Percentiles rank a stretch among this genome's conserved stretches.
phyloP scores from a whole-genome alignment of 768 basidiomycete genomes.

The Sistotremastrum suecicum region DNA sequence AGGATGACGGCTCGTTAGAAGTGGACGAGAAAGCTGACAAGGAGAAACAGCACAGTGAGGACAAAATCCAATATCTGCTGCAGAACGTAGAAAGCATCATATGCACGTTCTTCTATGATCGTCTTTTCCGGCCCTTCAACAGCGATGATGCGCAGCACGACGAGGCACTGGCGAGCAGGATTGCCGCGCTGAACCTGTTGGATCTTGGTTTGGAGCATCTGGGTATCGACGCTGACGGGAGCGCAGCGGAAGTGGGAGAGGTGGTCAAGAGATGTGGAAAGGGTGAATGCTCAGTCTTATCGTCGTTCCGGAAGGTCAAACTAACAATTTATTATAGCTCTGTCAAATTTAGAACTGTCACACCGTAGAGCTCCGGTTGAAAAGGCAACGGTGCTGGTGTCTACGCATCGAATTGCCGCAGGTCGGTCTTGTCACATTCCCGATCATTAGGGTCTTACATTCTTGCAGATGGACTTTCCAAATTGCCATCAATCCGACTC shows the following conservation, averaged over 20 bases:
- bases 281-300: conserved; percentile 31
- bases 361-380: conserved; percentile 48
- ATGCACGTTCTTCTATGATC: conserved; percentile 70
- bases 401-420: conserved; percentile 75
- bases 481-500: conserved; percentile 58
- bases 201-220: conserved; percentile 83
- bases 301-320: conserved; percentile 2
- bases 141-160: conserved; percentile 79
- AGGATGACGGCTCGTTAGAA: conserved; percentile 5
- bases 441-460: conserved; percentile 1
- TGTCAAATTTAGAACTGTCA: conserved; percentile 34
- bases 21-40: conserved; percentile 8
- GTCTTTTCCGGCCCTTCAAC: conserved; percentile 62
- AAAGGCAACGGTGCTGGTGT: conserved; percentile 70
- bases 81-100: conserved; percentile 63
- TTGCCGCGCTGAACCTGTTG: conserved; percentile 84
- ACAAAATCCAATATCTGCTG: conserved; percentile 42
- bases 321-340: conserved; percentile 24
- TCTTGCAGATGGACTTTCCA: conserved; percentile 52
- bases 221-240: conserved; percentile 62
- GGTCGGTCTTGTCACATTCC: conserved; percentile 31
- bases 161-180: conserved; percentile 74
- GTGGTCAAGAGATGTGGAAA: conserved; percentile 67
- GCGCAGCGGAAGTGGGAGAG: conserved; percentile 34
- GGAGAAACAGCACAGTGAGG: conserved; percentile 19